Percentiles rank a stretch among this genome's conserved stretches.
These are phyloP conservation scores for Boletus sp. DNA, from an alignment of 1,284 basidiomycete species.

Conservation along the genomic window DNA sequence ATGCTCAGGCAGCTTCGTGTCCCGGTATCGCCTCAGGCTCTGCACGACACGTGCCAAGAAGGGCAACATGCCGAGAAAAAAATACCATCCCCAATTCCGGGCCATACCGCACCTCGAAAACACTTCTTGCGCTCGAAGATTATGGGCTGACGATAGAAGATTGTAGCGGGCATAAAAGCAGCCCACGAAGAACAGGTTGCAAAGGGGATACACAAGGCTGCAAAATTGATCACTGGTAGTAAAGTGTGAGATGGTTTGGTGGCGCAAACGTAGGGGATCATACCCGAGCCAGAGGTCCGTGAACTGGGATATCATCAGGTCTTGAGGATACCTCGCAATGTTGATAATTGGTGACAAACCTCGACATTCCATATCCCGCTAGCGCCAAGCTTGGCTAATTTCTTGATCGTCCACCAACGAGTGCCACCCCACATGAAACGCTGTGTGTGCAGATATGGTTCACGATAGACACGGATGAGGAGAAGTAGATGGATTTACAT, in stretches of 20 bases:
- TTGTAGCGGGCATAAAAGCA: constrained; percentile 57
- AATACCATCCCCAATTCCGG: constrained; percentile 55
- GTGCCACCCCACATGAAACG: constrained; percentile 33
- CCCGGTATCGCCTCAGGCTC: constrained; percentile 81
- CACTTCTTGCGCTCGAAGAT: constrained; percentile 10
- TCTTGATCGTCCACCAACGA: constrained; percentile 77
- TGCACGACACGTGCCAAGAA: constrained; percentile 77
- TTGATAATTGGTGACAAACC: constrained; percentile 38
- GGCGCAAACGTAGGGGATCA: constrained; percentile 24
- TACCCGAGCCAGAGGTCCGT: constrained; percentile 82
- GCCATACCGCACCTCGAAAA: constrained; percentile 17
- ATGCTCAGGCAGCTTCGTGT: constrained; percentile 73
- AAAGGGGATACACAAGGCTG: constrained; percentile 71
- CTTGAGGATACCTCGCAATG: background rate
- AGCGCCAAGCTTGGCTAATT: constrained; percentile 56
- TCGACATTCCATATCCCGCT: constrained; percentile 77
- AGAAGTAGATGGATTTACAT: constrained; percentile 41
- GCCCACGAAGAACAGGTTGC: constrained; percentile 68
- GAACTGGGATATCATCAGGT: constrained; percentile 43
- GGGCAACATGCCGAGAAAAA: constrained; percentile 56
- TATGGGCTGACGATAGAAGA: constrained; percentile 8
- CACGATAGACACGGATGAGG: background rate
- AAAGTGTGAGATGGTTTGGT: constrained; percentile 12
- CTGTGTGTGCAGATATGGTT: constrained; percentile 8
- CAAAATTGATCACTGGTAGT: constrained; percentile 74